These are phyloP conservation scores for Flagelloscypha sp. DNA, from an alignment of 768 basidiomycete species.

Conservation along the genomic window DNA sequence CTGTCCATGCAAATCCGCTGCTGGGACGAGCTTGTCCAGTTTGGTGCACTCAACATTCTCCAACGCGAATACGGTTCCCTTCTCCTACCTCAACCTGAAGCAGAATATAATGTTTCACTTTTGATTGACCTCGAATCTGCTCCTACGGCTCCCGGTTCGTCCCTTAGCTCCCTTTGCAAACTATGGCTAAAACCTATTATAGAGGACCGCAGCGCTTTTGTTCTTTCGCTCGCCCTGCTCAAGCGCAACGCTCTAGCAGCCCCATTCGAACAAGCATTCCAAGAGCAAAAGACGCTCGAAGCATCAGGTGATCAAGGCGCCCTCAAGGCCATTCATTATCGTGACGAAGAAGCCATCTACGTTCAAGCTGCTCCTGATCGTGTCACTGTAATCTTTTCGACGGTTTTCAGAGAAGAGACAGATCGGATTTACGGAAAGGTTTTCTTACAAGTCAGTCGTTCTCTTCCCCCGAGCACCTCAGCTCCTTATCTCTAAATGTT, in stretches of 20 bases:
- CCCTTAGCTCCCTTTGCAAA: neutral
- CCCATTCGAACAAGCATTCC: conserved; percentile 87
- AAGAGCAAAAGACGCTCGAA: conserved; percentile 77
- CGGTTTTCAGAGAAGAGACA: conserved; percentile 94
- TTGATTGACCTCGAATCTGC: conserved; percentile 81
- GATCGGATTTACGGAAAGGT: conserved; percentile 96
- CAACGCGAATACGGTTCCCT: conserved; percentile 75
- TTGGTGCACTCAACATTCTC: conserved; percentile 77
- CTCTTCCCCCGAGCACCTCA: neutral
- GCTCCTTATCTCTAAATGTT: conserved; percentile 6
- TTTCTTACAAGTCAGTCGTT: conserved; percentile 79
- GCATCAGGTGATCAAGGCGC: conserved; percentile 66
- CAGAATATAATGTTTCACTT: conserved; percentile 85
- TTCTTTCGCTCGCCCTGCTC: conserved; percentile 74
- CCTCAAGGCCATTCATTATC: conserved; percentile 88
- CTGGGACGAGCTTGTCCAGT: conserved; percentile 87
- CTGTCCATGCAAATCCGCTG: conserved; percentile 97
- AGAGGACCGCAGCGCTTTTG: conserved; percentile 77
- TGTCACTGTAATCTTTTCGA: conserved; percentile 96
- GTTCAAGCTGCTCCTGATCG: conserved; percentile 89
- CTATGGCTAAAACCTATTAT: conserved; percentile 5
- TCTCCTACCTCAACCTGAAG: conserved; percentile 61
- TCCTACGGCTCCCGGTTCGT: conserved; percentile 71
- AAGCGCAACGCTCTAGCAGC: conserved; percentile 94
- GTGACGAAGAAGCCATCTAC: conserved; percentile 96